These are phyloP conservation scores for Silene conica DNA, from an alignment of 148 eudicot genomes.

Conservation along the genomic window DNA sequence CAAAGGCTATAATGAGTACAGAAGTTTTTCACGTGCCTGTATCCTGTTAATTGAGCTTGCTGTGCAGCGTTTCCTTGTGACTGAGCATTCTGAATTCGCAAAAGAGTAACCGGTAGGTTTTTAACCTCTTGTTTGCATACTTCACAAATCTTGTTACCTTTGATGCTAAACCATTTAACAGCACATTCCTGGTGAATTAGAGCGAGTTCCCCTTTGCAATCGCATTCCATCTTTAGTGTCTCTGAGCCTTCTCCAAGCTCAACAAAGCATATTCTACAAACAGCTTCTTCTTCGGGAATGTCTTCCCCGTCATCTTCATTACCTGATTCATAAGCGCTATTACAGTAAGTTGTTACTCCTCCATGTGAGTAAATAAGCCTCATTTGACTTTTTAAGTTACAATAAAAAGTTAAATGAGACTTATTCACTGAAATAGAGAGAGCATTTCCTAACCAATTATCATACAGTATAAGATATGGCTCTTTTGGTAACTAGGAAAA, in stretches of 20 bases:
- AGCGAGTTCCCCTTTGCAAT: conserved; percentile 97
- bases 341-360: background rate
- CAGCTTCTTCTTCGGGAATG: conserved; percentile 92
- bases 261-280: conserved; percentile 89
- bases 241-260: conserved; percentile 87
- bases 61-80: conserved; percentile 35
- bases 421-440: background rate
- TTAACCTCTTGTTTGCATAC: conserved; percentile 86
- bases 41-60: conserved; percentile 39
- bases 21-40: conserved; percentile 53
- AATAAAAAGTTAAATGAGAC: background rate
- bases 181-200: conserved; percentile 93
- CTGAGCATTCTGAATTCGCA: conserved; percentile 62
- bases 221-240: conserved; percentile 89
- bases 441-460: background rate
- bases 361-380: background rate
- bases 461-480: background rate
- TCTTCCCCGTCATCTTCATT: conserved; percentile 53
- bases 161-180: conserved; percentile 95
- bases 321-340: conserved; percentile 25
- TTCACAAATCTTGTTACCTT: conserved; percentile 93
- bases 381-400: background rate
- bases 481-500: background rate
- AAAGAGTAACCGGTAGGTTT: conserved; percentile 86
- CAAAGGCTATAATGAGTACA: background rate